Evolutionary conservation across 1,139 yeast genomes (phyloP).

Genomic region (Geotrichum phurueaensis): DNA sequence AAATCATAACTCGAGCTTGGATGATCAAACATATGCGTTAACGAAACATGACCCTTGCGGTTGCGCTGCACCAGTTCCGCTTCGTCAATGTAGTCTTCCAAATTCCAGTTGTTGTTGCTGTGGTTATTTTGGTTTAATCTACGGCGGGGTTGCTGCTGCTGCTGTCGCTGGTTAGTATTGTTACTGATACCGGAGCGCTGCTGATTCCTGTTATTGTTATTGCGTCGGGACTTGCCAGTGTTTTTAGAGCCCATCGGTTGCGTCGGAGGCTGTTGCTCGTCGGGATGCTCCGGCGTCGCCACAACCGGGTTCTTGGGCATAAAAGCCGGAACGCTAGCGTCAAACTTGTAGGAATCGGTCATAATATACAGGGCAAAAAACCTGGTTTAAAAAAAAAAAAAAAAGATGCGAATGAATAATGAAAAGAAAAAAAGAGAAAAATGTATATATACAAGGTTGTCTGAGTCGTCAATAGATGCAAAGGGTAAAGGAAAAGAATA

Average conservation of each 20-base stretch:
- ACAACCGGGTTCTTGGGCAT: constrained; percentile 1
- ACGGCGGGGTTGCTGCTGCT: background rate
- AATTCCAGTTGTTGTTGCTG: background rate
- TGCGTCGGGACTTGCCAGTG: background rate
- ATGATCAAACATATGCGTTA: constrained; percentile 33
- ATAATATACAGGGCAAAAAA: background rate
- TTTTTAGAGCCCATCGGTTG: constrained; percentile 2
- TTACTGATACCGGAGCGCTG: background rate
- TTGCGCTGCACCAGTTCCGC: constrained; percentile 15
- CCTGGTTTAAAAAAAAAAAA: background rate
- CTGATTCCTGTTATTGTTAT: background rate
- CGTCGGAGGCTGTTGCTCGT: background rate
- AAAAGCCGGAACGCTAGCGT: constrained; percentile 10
- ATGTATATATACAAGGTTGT: background rate
- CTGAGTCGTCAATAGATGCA: background rate
- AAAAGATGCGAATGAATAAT: background rate
- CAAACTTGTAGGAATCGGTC: constrained; percentile 11
- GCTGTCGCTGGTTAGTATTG: background rate
- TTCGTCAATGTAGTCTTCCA: constrained; percentile 1
- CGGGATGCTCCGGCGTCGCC: background rate
- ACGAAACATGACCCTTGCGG: constrained; percentile 27
- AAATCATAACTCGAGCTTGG: constrained; percentile 19
- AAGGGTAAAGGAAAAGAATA: background rate
- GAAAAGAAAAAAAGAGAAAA: background rate
- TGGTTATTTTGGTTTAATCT: background rate